Percentiles rank a stretch among this genome's conserved stretches.
Evolutionary conservation across 139 green algal genomes (phyloP).

Genomic region (Chlorella sp.): DNA sequence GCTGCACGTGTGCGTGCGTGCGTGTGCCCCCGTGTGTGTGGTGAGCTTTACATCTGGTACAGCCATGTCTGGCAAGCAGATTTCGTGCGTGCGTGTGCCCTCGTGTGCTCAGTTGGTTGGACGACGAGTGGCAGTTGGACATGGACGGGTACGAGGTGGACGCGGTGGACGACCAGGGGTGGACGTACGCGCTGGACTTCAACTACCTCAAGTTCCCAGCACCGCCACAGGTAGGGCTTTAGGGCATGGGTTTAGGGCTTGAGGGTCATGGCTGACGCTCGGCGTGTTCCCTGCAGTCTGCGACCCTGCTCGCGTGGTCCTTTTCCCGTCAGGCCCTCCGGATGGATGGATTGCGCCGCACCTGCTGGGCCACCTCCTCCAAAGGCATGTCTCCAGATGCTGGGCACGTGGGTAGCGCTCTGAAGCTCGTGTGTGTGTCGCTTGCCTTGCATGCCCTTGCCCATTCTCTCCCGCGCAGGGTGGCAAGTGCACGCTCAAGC

Average conservation of each 20-base stretch:
- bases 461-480: background rate
- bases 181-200: slow-evolving; percentile 79
- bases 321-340: too few species aligned
- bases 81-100: too few species aligned
- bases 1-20: too few species aligned
- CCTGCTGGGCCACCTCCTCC: background rate
- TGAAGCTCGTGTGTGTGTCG: background rate
- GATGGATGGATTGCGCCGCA: too few species aligned
- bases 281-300: background rate
- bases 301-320: background rate
- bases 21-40: too few species aligned
- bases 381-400: background rate
- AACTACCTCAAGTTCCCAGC: slow-evolving; percentile 27
- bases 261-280: slow-evolving; percentile 15
- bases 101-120: slow-evolving; percentile 34
- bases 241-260: too few species aligned
- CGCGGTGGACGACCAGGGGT: slow-evolving; percentile 30
- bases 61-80: too few species aligned
- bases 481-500: slow-evolving; percentile 32
- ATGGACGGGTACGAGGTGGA: slow-evolving; percentile 38
- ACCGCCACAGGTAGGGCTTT: too few species aligned
- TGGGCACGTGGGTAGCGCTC: background rate
- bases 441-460: background rate
- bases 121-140: slow-evolving; percentile 71
- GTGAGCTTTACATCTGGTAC: too few species aligned